Conservation (phyloP, 306 rosid species). For the Lagenaria siceraria region DNA sequence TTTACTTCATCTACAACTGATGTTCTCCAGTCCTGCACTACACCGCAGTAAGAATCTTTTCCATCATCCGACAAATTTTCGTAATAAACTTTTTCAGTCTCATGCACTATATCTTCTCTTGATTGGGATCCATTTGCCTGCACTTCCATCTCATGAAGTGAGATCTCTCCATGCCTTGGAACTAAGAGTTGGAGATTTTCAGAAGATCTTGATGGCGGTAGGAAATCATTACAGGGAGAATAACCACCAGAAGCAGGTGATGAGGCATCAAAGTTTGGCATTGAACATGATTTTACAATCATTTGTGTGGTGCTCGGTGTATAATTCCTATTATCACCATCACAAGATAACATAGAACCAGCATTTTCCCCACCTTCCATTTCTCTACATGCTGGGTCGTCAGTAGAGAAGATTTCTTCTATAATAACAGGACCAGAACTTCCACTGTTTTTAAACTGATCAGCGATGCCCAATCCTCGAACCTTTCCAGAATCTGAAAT, state of each 20-base stretch:
- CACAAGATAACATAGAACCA: slow-evolving; percentile 33
- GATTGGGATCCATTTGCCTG: slow-evolving; percentile 28
- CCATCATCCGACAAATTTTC: slow-evolving; percentile 38
- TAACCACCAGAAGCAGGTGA: slow-evolving; percentile 17
- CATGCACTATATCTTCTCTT: slow-evolving; percentile 17
- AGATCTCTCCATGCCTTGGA: slow-evolving; percentile 25
- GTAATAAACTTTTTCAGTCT: slow-evolving; percentile 23
- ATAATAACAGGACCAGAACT: slow-evolving; percentile 21
- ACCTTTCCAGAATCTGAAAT: slow-evolving; percentile 3
- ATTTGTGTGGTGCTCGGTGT: slow-evolving; percentile 12
- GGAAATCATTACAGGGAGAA: slow-evolving; percentile 10
- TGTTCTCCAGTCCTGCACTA: slow-evolving; percentile 58
- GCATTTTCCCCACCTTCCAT: slow-evolving; percentile 37
- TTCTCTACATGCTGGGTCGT: slow-evolving; percentile 30
- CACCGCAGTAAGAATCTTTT: slow-evolving; percentile 38
- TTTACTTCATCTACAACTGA: slow-evolving; percentile 33
- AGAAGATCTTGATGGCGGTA: slow-evolving; percentile 47
- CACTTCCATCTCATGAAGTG: slow-evolving; percentile 22
- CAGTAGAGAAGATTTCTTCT: slow-evolving; percentile 39
- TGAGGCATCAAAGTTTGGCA: slow-evolving; percentile 37
- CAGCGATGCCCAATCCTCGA: neutral
- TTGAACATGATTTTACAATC: slow-evolving; percentile 46
- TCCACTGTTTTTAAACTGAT: slow-evolving; percentile 15
- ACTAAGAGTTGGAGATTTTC: slow-evolving; percentile 41
- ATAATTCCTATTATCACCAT: slow-evolving; percentile 27